Evolutionary conservation across 2,329 filamentous ascomycete species (phyloP).

Genomic region (Diaporthe citriasiana): DNA sequence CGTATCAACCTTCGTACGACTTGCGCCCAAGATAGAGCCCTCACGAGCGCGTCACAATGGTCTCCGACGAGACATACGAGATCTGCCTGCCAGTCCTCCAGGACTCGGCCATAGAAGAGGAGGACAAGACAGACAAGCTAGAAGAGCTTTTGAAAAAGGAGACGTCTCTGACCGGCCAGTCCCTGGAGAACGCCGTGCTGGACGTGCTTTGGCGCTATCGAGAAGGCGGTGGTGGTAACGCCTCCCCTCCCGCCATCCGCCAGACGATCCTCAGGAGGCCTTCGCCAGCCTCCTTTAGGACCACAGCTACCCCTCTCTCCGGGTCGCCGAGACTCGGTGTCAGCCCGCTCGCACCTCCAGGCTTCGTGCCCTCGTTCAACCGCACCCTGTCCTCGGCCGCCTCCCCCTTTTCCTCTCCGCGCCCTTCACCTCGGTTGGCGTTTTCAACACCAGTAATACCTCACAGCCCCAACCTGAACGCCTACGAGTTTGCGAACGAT

Average conservation of each 20-base stretch:
- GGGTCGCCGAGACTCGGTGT: constrained; percentile 87
- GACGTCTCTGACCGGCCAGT: constrained; percentile 80
- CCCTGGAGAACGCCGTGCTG: constrained; percentile 90
- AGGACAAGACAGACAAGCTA: constrained; percentile 93
- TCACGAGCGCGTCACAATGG: constrained; percentile 69
- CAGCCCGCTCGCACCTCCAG: constrained; percentile 86
- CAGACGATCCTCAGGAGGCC: constrained; percentile 91
- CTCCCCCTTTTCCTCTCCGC: constrained; percentile 94
- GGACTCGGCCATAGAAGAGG: constrained; percentile 86
- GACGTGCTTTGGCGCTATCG: constrained; percentile 91
- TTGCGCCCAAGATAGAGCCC: constrained; percentile 32
- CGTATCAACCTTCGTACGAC: constrained; percentile 3
- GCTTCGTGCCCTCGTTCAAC: constrained; percentile 84
- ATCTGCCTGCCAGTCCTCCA: constrained; percentile 90
- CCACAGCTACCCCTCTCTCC: constrained; percentile 82
- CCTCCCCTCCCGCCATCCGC: constrained; percentile 87
- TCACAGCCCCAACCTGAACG: constrained; percentile 92
- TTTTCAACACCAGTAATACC: constrained; percentile 92
- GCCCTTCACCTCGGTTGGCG: constrained; percentile 90
- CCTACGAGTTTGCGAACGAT: constrained; percentile 93
- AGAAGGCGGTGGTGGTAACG: constrained; percentile 72
- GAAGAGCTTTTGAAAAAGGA: constrained; percentile 88
- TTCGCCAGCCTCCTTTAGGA: constrained; percentile 94
- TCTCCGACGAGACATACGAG: constrained; percentile 93
- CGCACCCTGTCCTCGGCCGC: constrained; percentile 83